phyloP scores from a whole-genome alignment of 1,284 basidiomycete species.

The Fomitopsis schrenkii region DNA sequence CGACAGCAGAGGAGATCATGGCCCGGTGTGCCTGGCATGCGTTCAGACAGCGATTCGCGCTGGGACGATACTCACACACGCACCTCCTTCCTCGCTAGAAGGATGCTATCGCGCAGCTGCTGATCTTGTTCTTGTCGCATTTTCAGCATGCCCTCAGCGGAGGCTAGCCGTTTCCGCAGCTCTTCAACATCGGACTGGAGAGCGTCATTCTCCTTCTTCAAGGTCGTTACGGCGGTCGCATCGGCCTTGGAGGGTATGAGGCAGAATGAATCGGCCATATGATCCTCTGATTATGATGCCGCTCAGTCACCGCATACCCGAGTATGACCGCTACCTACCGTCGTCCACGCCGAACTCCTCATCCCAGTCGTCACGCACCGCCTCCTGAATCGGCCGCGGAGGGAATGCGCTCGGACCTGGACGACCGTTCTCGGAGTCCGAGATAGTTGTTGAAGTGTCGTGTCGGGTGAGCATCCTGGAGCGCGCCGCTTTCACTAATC shows the following conservation, averaged over 20 bases:
- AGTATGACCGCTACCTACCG: constrained; percentile 21
- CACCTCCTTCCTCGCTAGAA: constrained; percentile 75
- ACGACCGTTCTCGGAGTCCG: constrained; percentile 18
- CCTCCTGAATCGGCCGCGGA: constrained; percentile 20
- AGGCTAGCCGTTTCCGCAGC: constrained; percentile 51
- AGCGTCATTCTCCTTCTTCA: constrained; percentile 61
- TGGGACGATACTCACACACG: not conserved
- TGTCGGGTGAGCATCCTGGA: constrained; percentile 28
- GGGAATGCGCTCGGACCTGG: constrained; percentile 25
- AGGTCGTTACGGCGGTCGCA: constrained; percentile 27
- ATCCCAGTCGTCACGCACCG: constrained; percentile 32
- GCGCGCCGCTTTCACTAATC: constrained; percentile 26
- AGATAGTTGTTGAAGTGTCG: constrained; percentile 21
- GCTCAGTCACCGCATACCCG: not conserved
- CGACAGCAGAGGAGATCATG: constrained; percentile 60
- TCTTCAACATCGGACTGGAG: constrained; percentile 57
- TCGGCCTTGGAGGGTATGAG: constrained; percentile 62
- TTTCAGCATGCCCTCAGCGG: constrained; percentile 57
- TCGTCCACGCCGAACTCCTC: constrained; percentile 40
- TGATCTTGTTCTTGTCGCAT: constrained; percentile 72
- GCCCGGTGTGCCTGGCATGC: constrained; percentile 63
- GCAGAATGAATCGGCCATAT: constrained; percentile 74
- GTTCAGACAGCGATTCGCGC: not conserved
- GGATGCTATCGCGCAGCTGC: constrained; percentile 73
- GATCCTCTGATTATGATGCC: constrained; percentile 35